Conservation (phyloP, 2,329 filamentous ascomycete genomes). For the Sporothrix protearum region DNA sequence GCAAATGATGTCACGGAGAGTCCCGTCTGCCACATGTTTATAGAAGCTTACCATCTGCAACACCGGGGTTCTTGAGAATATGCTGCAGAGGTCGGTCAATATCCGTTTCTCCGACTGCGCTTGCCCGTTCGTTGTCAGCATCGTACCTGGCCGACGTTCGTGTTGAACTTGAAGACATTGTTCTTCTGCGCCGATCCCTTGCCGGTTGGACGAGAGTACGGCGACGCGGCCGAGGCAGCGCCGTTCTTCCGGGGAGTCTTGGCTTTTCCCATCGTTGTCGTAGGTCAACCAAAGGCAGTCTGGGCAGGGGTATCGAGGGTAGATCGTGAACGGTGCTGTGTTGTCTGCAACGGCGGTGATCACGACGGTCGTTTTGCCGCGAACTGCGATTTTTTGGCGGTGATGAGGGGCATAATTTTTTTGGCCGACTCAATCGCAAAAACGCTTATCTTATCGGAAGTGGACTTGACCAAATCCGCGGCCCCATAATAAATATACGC, state of each 20-base stretch:
- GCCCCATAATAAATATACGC: background rate
- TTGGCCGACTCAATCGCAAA: background rate
- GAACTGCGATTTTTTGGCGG: conserved; percentile 27
- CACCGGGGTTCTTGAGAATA: conserved; percentile 65
- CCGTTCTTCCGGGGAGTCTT: conserved; percentile 39
- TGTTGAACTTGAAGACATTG: conserved; percentile 97
- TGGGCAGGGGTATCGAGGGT: background rate
- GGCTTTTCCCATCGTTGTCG: conserved; percentile 41
- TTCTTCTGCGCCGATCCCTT: conserved; percentile 49
- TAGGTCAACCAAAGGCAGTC: background rate
- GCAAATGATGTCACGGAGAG: background rate
- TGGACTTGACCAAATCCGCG: background rate
- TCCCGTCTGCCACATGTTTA: background rate
- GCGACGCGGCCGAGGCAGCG: conserved; percentile 34
- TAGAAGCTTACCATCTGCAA: conserved; percentile 26
- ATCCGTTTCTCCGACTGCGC: background rate
- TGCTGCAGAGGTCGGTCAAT: conserved; percentile 44
- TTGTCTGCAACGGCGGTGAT: background rate
- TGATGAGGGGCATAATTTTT: conserved; percentile 29
- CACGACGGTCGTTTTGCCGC: background rate
- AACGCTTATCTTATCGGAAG: conserved; percentile 24
- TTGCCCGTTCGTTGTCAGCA: background rate
- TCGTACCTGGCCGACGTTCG: conserved; percentile 63
- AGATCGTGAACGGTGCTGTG: background rate
- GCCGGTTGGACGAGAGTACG: conserved; percentile 35